These are phyloP conservation scores for Barnettozyma sp. DNA, from an alignment of 805 yeast species.

Conservation along the genomic window DNA sequence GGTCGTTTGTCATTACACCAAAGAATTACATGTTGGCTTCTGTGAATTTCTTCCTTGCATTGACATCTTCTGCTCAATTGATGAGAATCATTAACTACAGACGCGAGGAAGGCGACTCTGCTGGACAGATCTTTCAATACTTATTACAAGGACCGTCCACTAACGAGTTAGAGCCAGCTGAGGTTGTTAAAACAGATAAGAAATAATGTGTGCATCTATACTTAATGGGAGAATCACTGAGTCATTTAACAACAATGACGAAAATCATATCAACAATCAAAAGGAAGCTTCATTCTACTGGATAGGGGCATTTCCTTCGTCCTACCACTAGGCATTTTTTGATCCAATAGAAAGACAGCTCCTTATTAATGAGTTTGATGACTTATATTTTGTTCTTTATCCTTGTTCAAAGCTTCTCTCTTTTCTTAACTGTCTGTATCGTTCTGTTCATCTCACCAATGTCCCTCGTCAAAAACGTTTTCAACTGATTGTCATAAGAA, in stretches of 20 bases:
- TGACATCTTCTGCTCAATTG: slow-evolving; percentile 84
- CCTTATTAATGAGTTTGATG: slow-evolving; percentile 10
- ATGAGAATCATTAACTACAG: slow-evolving; percentile 66
- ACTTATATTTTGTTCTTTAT: slow-evolving; percentile 1
- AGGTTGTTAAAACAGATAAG: slow-evolving; percentile 2
- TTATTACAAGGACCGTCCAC: slow-evolving; percentile 6
- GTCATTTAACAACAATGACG: no score
- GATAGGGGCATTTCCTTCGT: no score
- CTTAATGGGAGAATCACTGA: no score
- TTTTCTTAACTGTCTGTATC: slow-evolving; percentile 11
- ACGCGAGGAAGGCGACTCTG: slow-evolving; percentile 52
- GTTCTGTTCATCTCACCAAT: slow-evolving; percentile 18
- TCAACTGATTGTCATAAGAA: slow-evolving; percentile 18
- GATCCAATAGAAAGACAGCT: no score
- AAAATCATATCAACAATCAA: no score
- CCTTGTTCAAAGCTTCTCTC: slow-evolving; percentile 4
- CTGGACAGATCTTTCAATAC: slow-evolving; percentile 49
- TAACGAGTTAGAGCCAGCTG: not conserved
- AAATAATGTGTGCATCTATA: no score
- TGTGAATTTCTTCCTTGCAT: slow-evolving; percentile 88
- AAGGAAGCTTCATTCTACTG: no score
- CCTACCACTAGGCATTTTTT: no score
- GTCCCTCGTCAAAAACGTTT: slow-evolving; percentile 18
- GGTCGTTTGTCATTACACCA: slow-evolving; percentile 93
- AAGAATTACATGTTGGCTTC: slow-evolving; percentile 82